Conservation (phyloP, 768 basidiomycete genomes). For the Pulveroboletus sp. region DNA sequence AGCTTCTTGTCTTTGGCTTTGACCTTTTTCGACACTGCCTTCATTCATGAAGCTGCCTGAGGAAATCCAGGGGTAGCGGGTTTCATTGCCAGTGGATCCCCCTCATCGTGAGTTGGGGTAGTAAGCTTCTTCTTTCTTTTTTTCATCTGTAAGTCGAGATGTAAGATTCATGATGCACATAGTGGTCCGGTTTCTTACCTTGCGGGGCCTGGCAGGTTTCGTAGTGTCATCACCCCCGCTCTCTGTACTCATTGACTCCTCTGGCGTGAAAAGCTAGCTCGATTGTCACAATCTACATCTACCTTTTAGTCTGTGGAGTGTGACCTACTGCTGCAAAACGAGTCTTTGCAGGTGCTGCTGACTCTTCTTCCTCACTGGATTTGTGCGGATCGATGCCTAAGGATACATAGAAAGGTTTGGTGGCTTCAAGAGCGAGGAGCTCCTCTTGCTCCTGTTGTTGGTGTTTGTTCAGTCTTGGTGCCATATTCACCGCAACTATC, state of each 20-base stretch:
- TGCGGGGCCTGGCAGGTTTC: constrained; percentile 19
- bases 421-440: constrained; percentile 49
- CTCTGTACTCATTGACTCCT: constrained; percentile 15
- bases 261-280: constrained; percentile 40
- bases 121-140: constrained; percentile 38
- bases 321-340: constrained; percentile 45
- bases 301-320: constrained; percentile 1
- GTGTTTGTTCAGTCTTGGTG: constrained; percentile 74
- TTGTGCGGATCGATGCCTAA: constrained; percentile 8
- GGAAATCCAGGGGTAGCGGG: background rate
- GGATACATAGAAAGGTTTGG: constrained; percentile 13
- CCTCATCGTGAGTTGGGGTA: constrained; percentile 1
- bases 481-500: constrained; percentile 38
- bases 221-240: constrained; percentile 21
- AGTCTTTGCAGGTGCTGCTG: constrained; percentile 8
- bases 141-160: constrained; percentile 25
- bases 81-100: constrained; percentile 2
- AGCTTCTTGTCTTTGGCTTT: constrained; percentile 58
- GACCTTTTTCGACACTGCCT: constrained; percentile 53
- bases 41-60: constrained; percentile 27
- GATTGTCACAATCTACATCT: constrained; percentile 15
- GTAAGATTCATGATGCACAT: background rate
- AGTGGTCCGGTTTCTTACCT: constrained; percentile 11
- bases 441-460: constrained; percentile 86
- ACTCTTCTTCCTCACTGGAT: constrained; percentile 43